Percentiles rank a stretch among this genome's conserved stretches.
These are phyloP conservation scores for Sugiyamaella qingdaonensis DNA, from an alignment of 805 yeast species.

Conservation along the genomic window DNA sequence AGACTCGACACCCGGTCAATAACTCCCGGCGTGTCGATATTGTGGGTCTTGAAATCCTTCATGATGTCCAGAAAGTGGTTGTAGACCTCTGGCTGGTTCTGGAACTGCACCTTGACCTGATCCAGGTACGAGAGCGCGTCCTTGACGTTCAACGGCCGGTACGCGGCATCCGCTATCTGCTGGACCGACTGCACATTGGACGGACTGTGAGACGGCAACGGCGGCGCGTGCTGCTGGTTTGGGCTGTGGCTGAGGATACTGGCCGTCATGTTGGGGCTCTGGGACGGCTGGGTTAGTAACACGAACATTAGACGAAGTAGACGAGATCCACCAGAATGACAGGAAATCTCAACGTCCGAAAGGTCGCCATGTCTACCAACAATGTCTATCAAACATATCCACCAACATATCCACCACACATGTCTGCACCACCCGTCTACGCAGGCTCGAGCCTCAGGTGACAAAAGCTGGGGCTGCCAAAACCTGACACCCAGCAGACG, in stretches of 20 bases:
- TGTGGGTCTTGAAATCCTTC: constrained; percentile 97
- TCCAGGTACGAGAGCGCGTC: constrained; percentile 95
- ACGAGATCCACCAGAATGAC: too few species aligned
- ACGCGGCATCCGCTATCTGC: constrained; percentile 28
- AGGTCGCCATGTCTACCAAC: too few species aligned
- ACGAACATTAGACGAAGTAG: too few species aligned
- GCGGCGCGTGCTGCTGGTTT: constrained; percentile 2
- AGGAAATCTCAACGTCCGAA: too few species aligned
- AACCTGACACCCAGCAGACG: too few species aligned
- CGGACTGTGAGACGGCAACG: constrained; percentile 10
- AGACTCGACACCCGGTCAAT: constrained; percentile 89
- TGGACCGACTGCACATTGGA: constrained; percentile 8
- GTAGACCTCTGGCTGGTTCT: constrained; percentile 89
- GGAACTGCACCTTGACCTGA: constrained; percentile 91
- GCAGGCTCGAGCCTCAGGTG: too few species aligned
- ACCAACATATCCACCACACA: too few species aligned
- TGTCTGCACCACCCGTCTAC: too few species aligned
- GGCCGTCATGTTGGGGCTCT: constrained; percentile 11
- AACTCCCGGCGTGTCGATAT: constrained; percentile 96
- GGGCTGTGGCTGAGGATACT: constrained; percentile 11
- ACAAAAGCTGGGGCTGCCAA: too few species aligned
- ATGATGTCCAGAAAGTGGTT: constrained; percentile 94
- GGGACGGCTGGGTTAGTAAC: constrained; percentile 3
- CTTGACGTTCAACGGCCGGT: constrained; percentile 79
- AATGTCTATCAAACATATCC: too few species aligned